These are phyloP conservation scores for Aureobasidium sp. DNA, from an alignment of 2,329 filamentous ascomycete genomes.

Conservation along the genomic window DNA sequence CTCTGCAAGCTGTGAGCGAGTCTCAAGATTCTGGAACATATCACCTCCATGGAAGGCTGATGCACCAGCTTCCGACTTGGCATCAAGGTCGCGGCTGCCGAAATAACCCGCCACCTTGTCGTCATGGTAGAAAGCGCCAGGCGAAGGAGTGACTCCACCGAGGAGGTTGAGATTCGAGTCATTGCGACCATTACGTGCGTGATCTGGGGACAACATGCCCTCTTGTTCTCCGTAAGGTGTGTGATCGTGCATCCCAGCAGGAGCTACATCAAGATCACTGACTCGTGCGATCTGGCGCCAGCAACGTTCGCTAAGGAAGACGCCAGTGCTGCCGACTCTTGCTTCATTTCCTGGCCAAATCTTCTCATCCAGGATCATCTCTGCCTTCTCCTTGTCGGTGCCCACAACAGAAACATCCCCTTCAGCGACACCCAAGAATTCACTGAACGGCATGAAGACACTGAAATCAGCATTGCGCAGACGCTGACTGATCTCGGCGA, in stretches of 20 bases:
- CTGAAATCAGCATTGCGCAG: conserved; percentile 92
- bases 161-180: conserved; percentile 53
- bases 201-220: conserved; percentile 50
- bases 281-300: conserved; percentile 86
- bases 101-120: conserved; percentile 83
- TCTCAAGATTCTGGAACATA: conserved; percentile 97
- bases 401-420: conserved; percentile 79
- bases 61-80: conserved; percentile 81
- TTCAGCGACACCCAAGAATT: conserved; percentile 86
- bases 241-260: conserved; percentile 49
- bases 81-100: conserved; percentile 68
- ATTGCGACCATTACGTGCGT: conserved; percentile 45
- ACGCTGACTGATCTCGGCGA: conserved; percentile 92
- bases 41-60: conserved; percentile 90
- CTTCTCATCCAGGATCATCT: conserved; percentile 85
- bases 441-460: conserved; percentile 88
- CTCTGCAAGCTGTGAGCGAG: conserved; percentile 87
- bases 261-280: conserved; percentile 51
- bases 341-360: conserved; percentile 91
- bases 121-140: conserved; percentile 56
- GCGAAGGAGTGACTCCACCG: conserved; percentile 39
- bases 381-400: conserved; percentile 84
- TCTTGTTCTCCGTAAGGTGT: conserved; percentile 52
- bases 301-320: conserved; percentile 92
- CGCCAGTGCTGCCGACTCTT: conserved; percentile 79